Base-by-base conservation (phyloP, 2,329 filamentous ascomycete genomes). In the Cladosporium sphaerospermum region DNA sequence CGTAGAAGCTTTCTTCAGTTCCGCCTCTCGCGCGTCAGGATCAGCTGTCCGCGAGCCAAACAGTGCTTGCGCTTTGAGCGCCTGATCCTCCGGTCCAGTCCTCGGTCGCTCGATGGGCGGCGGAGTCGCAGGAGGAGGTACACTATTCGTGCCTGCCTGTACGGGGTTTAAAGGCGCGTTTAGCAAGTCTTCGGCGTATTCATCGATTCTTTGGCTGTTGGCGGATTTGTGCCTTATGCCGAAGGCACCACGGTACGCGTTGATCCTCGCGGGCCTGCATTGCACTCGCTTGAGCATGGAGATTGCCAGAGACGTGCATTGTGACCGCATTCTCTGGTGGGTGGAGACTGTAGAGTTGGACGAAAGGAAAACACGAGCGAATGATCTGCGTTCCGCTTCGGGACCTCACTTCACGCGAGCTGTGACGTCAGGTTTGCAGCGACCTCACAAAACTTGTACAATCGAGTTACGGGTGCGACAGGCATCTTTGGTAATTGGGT, bases 1-100 rank as follows among this genome's bases (percentile, higher is more conserved):
- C 73, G 10, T 81, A 73, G 34, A 83, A 78, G 39, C 42, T 81
- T 76, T 55, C 82, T 80, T 58, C 78, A 79, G 39, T 85, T 78
- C 50, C 4, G 23, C 50, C 57, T 79, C 78, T 39, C 86, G 78
- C 36, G 42, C 49, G n/a, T 16, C 34, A 1, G 90, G 88, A 0
- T 86, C 88, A 19, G 85, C 83, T 11, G 93, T 78, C 8, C 84
- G 81, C 7, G 88, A 87, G 16, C 90, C 89, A 65, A 99, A 96
- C 32, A 96, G 79, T 63, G 95, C 82, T 42, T 82, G 73, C 50
- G 83, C 80, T 64, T 77, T 79, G 40, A 69, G 75, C 18, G 82
- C 75, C 37, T 76, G 78, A 52, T 81, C 76, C 60, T 82, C 75
- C 46, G 76, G 76, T 14, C 75, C 48, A 36, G 48, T 51, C 2